Evolutionary conservation across 2,329 filamentous ascomycete genomes (phyloP).

Genomic region (Neopestalotiopsis rosae): DNA sequence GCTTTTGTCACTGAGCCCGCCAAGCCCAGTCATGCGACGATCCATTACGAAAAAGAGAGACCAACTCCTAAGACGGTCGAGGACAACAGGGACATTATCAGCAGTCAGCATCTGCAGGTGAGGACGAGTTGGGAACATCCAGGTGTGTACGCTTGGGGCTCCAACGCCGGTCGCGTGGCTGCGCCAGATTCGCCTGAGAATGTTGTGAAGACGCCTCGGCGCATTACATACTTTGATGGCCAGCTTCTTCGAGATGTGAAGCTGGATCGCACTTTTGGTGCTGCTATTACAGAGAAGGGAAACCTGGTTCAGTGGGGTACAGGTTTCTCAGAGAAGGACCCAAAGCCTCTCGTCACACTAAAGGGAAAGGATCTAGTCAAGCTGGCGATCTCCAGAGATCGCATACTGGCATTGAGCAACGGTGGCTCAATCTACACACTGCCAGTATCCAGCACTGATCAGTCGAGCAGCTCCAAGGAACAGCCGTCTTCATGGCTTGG

Average conservation of each 20-base stretch:
- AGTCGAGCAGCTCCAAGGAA: constrained; percentile 66
- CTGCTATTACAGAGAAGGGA: constrained; percentile 84
- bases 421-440: constrained; percentile 84
- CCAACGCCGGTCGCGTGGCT: constrained; percentile 83
- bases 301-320: constrained; percentile 92
- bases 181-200: constrained; percentile 81
- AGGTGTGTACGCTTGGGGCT: constrained; percentile 93
- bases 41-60: constrained; percentile 73
- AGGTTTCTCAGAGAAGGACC: constrained; percentile 70
- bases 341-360: constrained; percentile 72
- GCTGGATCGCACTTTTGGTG: constrained; percentile 80
- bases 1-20: constrained; percentile 24
- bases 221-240: constrained; percentile 83
- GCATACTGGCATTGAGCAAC: constrained; percentile 78
- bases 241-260: constrained; percentile 87
- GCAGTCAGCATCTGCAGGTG: constrained; percentile 86
- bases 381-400: constrained; percentile 79
- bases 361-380: constrained; percentile 81
- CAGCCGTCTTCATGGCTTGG: constrained; percentile 74
- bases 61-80: constrained; percentile 66
- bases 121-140: constrained; percentile 82
- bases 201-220: constrained; percentile 78
- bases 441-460: constrained; percentile 76
- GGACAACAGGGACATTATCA: constrained; percentile 77
- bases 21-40: constrained; percentile 48